Base-by-base conservation (phyloP, 129 eudicot genomes). In the Centella asiatica region DNA sequence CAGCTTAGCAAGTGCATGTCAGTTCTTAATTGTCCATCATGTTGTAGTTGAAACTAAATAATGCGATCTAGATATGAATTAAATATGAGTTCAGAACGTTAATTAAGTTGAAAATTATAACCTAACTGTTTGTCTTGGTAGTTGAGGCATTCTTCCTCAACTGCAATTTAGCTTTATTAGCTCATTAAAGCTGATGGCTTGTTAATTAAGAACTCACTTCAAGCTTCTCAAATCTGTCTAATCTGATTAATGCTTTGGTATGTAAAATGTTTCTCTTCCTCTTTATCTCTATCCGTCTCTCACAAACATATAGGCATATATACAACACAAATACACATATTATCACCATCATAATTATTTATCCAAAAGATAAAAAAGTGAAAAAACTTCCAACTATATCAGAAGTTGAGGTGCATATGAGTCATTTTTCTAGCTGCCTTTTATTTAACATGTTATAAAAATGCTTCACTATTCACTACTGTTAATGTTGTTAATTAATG, bases 121-220 rank as follows among this genome's bases (percentile, higher is more conserved):
- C n/a, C 28, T 20, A 28, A 15, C 25, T 45, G 24, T 24, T 60
- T 60, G 42, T 60, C 20, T 36, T 60, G 61, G 68, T 69, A 45
- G 74, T 49, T 60, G 46, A 57, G 58, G 36, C 65, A 37, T 37
- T 26, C 48, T 45, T 34, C 17, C 48, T 20, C 65, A 60, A 39
- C 65, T 39, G 49, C 12, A 37, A 19, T 22, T 1, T 17, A n/a
- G 24, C 2, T 46, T 46, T 46, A 46, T 60, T 39, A 25, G 63
- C 40, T 32, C 44, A 57, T 57, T 57, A 57, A 58, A 58, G 63
- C 40, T 58, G 34, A 58, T 57, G 28, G 19, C 45, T 57, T 34
- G 18, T 57, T 57, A 8, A 23, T 58, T 58, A 12, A 33, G 44
- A 32, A n/a, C 22, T 13, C 20, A 27, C 42, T 28, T 12, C 44